Percentiles rank a stretch among this genome's conserved stretches.
These are phyloP conservation scores for Sanghuangporus baumii DNA, from an alignment of 1,284 basidiomycete species.

Conservation along the genomic window DNA sequence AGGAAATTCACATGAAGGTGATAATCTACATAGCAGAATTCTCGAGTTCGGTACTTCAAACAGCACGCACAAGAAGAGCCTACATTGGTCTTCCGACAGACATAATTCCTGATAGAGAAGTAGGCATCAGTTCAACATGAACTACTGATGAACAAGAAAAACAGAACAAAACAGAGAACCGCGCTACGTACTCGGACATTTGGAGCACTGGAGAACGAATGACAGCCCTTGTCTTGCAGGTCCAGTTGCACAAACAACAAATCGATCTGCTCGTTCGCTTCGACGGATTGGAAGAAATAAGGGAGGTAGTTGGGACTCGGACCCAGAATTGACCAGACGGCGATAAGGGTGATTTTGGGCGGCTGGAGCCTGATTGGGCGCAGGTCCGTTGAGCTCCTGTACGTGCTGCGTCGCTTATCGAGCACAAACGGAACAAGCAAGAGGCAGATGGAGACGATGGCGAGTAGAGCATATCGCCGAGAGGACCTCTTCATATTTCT, in stretches of 20 bases:
- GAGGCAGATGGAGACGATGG: too few relatives aligned
- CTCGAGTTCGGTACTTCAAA: neutral
- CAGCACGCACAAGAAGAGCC: neutral
- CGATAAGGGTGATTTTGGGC: constrained; percentile 17
- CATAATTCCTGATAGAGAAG: constrained; percentile 8
- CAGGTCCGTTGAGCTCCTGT: neutral
- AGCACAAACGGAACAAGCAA: too few relatives aligned
- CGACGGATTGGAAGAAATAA: constrained; percentile 17
- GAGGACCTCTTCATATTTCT: too few relatives aligned
- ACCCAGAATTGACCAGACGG: constrained; percentile 13
- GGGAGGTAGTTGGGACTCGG: constrained; percentile 10
- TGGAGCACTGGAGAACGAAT: constrained; percentile 10
- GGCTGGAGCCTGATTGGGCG: neutral
- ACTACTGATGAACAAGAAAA: neutral
- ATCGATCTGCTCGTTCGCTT: constrained; percentile 16
- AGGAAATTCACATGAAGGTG: constrained; percentile 17
- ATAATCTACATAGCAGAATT: constrained; percentile 2
- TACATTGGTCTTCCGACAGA: constrained; percentile 13
- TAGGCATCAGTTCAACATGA: too few relatives aligned
- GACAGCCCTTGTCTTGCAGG: constrained; percentile 1
- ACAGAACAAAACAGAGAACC: too few relatives aligned
- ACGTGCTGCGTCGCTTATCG: too few relatives aligned
- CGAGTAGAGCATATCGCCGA: too few relatives aligned
- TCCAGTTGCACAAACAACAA: constrained; percentile 15
- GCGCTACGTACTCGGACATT: constrained; percentile 10